These are phyloP conservation scores for Aureobasidium sp. DNA, from an alignment of 2,329 filamentous ascomycete genomes.

Conservation along the genomic window DNA sequence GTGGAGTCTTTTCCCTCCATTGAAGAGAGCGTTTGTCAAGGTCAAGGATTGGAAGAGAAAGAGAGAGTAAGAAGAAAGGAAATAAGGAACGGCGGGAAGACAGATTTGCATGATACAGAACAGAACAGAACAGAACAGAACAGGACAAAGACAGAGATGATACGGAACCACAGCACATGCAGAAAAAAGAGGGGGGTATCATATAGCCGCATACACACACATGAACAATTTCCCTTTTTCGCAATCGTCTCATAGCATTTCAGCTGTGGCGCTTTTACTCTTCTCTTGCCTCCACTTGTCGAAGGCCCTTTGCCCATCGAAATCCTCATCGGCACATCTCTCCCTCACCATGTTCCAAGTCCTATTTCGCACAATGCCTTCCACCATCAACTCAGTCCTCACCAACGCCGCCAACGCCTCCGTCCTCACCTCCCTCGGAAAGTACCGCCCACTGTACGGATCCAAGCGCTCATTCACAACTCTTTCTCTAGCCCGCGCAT, in stretches of 20 bases:
- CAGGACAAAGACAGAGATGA: background rate
- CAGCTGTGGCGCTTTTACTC: background rate
- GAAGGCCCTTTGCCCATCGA: slow-evolving; percentile 54
- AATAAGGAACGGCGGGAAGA: background rate
- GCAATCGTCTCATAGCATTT: background rate
- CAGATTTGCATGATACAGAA: background rate
- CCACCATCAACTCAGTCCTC: slow-evolving; percentile 67
- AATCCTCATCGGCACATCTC: slow-evolving; percentile 50
- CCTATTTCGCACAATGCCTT: slow-evolving; percentile 70
- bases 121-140: background rate
- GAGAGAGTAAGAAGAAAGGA: background rate
- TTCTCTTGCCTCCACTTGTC: slow-evolving; percentile 50
- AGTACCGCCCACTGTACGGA: slow-evolving; percentile 81
- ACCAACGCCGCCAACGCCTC: slow-evolving; percentile 69
- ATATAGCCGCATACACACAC: slow-evolving; percentile 11
- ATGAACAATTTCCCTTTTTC: background rate
- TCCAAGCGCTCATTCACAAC: slow-evolving; percentile 84
- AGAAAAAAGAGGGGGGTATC: slow-evolving; percentile 14
- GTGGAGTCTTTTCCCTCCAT: slow-evolving; percentile 13
- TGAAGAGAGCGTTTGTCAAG: background rate
- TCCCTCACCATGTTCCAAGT: slow-evolving; percentile 76
- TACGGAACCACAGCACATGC: background rate
- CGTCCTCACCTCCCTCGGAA: slow-evolving; percentile 70
- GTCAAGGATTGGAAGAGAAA: slow-evolving; percentile 12
- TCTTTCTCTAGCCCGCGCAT: slow-evolving; percentile 60